Percentiles rank a stretch among this genome's conserved stretches.
Evolutionary conservation across 768 basidiomycete species (phyloP).

Genomic region (Dioszegia aurantiaca): DNA sequence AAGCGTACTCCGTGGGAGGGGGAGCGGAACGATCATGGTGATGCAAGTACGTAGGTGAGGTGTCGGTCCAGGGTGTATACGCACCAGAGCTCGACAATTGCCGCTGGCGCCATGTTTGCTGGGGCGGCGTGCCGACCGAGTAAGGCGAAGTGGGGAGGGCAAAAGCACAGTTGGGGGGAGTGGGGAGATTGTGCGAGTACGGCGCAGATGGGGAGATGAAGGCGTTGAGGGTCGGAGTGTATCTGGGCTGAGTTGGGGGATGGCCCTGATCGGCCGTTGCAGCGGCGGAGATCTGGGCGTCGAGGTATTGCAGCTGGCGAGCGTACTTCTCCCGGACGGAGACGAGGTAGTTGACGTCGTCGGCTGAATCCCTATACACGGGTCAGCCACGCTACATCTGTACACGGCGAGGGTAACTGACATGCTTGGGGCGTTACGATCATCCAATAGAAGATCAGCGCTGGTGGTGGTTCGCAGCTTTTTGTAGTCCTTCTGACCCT

Average conservation of each 20-base stretch:
- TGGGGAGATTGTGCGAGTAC: not conserved
- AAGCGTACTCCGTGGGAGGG: no score
- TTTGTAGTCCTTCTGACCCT: conserved; percentile 19
- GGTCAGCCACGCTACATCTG: no score
- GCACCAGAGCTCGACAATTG: not conserved
- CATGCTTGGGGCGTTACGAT: not conserved
- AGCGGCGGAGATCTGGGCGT: conserved; percentile 5
- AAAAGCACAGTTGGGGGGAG: not conserved
- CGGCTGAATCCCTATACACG: not conserved
- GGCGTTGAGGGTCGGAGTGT: not conserved
- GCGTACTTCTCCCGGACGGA: not conserved
- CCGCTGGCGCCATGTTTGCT: conserved; percentile 1
- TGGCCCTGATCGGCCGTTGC: not conserved
- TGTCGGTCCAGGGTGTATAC: not conserved
- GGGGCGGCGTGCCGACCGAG: not conserved
- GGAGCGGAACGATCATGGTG: no score
- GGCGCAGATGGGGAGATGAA: not conserved
- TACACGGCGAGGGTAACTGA: conserved; percentile 1
- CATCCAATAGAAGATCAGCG: conserved; percentile 9
- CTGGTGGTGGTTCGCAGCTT: conserved; percentile 11
- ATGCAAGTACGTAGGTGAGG: not conserved
- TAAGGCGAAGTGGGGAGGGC: not conserved
- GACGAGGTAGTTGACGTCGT: conserved; percentile 1
- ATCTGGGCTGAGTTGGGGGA: not conserved
- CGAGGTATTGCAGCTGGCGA: conserved; percentile 5